These are phyloP conservation scores for Spencermartinsiella ligniputridi DNA, from an alignment of 1,139 yeast species.

Conservation along the genomic window DNA sequence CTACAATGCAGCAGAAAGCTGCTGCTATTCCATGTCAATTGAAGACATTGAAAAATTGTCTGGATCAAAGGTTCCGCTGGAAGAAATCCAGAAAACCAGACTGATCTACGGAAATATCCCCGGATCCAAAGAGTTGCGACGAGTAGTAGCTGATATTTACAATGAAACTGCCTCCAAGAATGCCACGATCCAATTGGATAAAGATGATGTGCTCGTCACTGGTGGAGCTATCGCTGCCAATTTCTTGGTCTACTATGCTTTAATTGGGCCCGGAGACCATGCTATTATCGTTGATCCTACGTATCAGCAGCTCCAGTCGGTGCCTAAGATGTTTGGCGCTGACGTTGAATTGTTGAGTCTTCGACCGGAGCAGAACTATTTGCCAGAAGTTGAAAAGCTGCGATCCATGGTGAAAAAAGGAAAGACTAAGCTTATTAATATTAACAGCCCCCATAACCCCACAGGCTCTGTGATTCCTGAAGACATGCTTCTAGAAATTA, in stretches of 20 bases:
- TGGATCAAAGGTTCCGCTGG: slow-evolving; percentile 28
- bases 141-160: slow-evolving; percentile 38
- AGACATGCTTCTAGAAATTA: slow-evolving; percentile 35
- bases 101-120: slow-evolving; percentile 47
- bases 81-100: slow-evolving; percentile 24
- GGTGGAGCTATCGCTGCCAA: slow-evolving; percentile 61
- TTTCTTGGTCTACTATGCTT: slow-evolving; percentile 44
- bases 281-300: slow-evolving; percentile 49
- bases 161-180: slow-evolving; percentile 27
- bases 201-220: slow-evolving; percentile 43
- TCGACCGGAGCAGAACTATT: slow-evolving; percentile 35
- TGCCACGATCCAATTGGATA: slow-evolving; percentile 19
- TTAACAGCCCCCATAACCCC: slow-evolving; percentile 56
- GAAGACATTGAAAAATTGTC: slow-evolving; percentile 37
- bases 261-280: slow-evolving; percentile 47
- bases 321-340: slow-evolving; percentile 48
- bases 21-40: slow-evolving; percentile 45
- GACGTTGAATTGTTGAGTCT: slow-evolving; percentile 39
- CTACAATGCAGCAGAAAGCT: slow-evolving; percentile 52
- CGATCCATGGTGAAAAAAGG: slow-evolving; percentile 29
- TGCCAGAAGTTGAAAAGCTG: slow-evolving; percentile 38
- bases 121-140: slow-evolving; percentile 43
- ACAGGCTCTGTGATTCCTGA: slow-evolving; percentile 47
- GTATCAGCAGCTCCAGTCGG: slow-evolving; percentile 50
- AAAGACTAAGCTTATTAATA: slow-evolving; percentile 44